Evolutionary conservation across 1,284 basidiomycete genomes (phyloP).

Genomic region (Polyporus tsugae): DNA sequence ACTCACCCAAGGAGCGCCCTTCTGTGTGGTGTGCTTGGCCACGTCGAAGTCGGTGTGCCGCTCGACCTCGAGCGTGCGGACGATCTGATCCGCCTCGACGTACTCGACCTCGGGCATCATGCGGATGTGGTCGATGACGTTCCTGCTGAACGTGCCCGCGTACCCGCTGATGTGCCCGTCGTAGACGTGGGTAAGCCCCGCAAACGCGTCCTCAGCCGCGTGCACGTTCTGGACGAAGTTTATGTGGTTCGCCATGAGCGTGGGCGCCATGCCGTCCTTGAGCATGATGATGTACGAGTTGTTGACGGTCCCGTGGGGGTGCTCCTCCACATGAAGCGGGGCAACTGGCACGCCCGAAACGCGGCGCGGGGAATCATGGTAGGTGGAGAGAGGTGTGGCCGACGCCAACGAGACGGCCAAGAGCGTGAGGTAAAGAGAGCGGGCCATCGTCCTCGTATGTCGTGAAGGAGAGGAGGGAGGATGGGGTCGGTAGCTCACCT

Average conservation of each 20-base stretch:
- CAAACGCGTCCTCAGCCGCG: constrained; percentile 48
- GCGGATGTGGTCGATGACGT: constrained; percentile 83
- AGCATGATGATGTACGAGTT: constrained; percentile 93
- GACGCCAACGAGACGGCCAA: constrained; percentile 54
- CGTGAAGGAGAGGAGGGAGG: constrained; percentile 22
- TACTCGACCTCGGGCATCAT: constrained; percentile 91
- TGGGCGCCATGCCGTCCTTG: constrained; percentile 70
- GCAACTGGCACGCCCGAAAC: constrained; percentile 61
- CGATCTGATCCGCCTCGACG: constrained; percentile 93
- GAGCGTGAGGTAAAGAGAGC: constrained; percentile 46
- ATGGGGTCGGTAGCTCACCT: constrained; percentile 2
- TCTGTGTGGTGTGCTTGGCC: constrained; percentile 62
- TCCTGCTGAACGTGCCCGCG: constrained; percentile 84
- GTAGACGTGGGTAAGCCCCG: constrained; percentile 77
- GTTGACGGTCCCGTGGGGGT: constrained; percentile 78
- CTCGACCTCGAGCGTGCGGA: constrained; percentile 78
- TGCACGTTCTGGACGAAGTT: constrained; percentile 73
- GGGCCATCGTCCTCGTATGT: constrained; percentile 52
- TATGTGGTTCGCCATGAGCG: constrained; percentile 76
- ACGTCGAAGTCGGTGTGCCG: constrained; percentile 57
- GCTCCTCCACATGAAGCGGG: constrained; percentile 59
- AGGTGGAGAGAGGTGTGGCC: constrained; percentile 74
- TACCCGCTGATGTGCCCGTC: constrained; percentile 81
- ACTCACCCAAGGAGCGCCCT: constrained; percentile 90
- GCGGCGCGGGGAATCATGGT: constrained; percentile 43